These are phyloP conservation scores for Linum trigynum DNA, from an alignment of 345 rosid species.

Conservation along the genomic window DNA sequence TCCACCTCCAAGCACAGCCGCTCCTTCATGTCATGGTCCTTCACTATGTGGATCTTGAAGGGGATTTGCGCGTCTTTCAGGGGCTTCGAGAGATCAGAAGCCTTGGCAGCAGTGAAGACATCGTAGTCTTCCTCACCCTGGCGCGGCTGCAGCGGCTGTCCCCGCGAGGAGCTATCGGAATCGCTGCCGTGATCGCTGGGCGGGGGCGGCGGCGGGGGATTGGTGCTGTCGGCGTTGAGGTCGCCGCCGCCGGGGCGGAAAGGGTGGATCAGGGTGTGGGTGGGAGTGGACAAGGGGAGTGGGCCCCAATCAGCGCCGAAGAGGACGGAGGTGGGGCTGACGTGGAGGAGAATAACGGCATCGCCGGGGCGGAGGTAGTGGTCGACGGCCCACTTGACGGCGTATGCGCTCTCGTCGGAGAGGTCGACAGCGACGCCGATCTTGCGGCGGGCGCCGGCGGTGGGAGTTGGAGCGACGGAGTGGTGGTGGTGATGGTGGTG, in stretches of 20 bases:
- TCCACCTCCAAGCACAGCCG: constrained; percentile 85
- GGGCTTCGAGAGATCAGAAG: constrained; percentile 69
- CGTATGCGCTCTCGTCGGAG: constrained; percentile 70
- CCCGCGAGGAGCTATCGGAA: not conserved
- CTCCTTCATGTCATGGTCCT: constrained; percentile 97
- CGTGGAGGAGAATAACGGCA: constrained; percentile 88
- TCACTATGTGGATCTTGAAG: constrained; percentile 76
- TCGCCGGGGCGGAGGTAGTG: constrained; percentile 92
- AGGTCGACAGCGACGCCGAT: constrained; percentile 92
- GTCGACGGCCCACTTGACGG: constrained; percentile 83
- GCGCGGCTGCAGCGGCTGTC: constrained; percentile 14
- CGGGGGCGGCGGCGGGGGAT: too few species aligned
- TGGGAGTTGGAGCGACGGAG: constrained; percentile 55
- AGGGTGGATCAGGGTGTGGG: constrained; percentile 4
- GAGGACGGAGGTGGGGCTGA: constrained; percentile 89
- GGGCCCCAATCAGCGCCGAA: constrained; percentile 99
- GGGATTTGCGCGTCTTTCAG: constrained; percentile 79
- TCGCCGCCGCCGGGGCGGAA: constrained; percentile 7
- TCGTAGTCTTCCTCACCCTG: constrained; percentile 63
- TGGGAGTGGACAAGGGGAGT: constrained; percentile 39
- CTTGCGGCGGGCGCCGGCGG: constrained; percentile 79
- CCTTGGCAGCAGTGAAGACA: constrained; percentile 56
- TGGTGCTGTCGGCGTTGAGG: constrained; percentile 3
- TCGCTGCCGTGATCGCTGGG: constrained; percentile 1
- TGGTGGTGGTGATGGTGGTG: constrained; percentile 23